Base-by-base conservation (phyloP, 1,284 basidiomycete species). In the Malassezia nana region DNA sequence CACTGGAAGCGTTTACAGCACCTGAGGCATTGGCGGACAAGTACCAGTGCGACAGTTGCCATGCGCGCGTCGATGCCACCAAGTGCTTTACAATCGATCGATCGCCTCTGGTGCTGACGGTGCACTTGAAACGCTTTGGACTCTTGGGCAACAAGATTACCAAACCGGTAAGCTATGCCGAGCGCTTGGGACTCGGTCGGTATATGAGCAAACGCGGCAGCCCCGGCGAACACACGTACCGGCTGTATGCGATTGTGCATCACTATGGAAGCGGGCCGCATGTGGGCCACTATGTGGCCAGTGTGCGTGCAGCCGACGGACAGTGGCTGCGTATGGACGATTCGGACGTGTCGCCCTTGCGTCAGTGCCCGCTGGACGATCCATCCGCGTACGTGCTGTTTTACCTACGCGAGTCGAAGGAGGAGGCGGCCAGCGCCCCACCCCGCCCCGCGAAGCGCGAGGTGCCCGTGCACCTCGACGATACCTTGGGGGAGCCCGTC, bases 1-100 rank as follows among this genome's bases (percentile, higher is more conserved):
- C 90, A 9, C 77, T 99, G 59, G 80, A 81, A 35, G 84, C 83
- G 59, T 96, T 95, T 67, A 82, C 87, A 18, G 83, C 83, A 16
- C 78, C 86, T 46, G 94, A 98, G 68, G 78, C 81, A 62, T 76
- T 98, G 49, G 82, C 84, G 5, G 89, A 98, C 79, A 94, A 94
- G 77, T 99, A 99, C 77, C 88, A 90, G 73, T 99, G 94, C 76
- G 92, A 98, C 75, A 89, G 87, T 71, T 94, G 91, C 79, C 89
- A 89, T 75, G 85, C 83, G 69, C 80, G 82, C 43, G 89, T 92
- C 43, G 80, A 83, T 53, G 90, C 90, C 4, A 83, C 87, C 64
- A 95, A 95, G 75, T 81, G 81, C 29, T 89, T 94, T 73, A 86
- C 85, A 13, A 78, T 99, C 50, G 83, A 92, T 51, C 81, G 88